Base-by-base conservation (phyloP, 768 basidiomycete genomes). In the Clavaria fumosa region DNA sequence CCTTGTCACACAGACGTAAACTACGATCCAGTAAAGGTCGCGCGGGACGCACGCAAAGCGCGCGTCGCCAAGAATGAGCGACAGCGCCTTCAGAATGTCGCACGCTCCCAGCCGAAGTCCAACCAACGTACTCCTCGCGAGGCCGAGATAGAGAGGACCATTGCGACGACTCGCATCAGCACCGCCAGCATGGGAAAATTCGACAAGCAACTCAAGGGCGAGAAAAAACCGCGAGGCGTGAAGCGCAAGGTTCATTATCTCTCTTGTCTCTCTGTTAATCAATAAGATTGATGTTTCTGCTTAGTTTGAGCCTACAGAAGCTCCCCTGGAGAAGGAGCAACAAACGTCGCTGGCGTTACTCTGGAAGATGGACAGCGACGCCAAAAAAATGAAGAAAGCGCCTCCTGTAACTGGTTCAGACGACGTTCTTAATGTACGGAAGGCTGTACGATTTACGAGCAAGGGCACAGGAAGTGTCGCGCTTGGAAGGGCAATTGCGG, bases 101-200 rank as follows among this genome's bases (percentile, higher is more conserved):
- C 76, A 17, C 75, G 75, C 22, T 67, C 77, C 0, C 54, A 60
- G 14, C 34, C 42, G 12, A 51, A 49, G 12, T 53, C 54, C 17
- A 61, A 62, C 37, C 55, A 63, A 15, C 55, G 66, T 33, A n/a
- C n/a, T n/a, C n/a, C n/a, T n/a, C 74, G 83, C 17, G 86, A 88
- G 58, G 47, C 53, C 10, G 77, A 85, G 10, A 69, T 97, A 12
- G 81, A 89, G 15, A 66, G 67, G 40, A 78, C 80, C 1, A 62
- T 95, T 18, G 74, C 83, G 5, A 68, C 77, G 7, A 76, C 81
- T 1, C 73, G 83, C 42, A 61, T 65, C 20, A 89, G 89, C 43
- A 99, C 95, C 0, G 95, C 90, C 0, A 91, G 86, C 49, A 78
- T 99, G 78, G 95, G 95, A 45, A 78, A 72, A 48, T 99, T 95